Base-by-base conservation (phyloP, 257 asterid species). In the Rubia yunnanensis region DNA sequence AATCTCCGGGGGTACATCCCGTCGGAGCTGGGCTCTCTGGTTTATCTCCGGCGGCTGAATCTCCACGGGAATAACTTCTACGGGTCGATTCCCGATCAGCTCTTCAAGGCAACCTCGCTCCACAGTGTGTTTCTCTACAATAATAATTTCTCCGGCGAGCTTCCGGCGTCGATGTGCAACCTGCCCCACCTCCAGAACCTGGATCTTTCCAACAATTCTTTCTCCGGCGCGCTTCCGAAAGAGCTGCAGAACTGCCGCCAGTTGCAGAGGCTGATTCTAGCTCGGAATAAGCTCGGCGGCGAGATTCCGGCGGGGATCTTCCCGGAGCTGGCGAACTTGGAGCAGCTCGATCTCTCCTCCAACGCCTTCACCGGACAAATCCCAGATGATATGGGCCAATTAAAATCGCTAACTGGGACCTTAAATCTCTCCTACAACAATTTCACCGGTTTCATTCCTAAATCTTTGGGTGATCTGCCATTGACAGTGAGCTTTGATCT, bases 401-500 rank as follows among this genome's bases (percentile, higher is more conserved):
- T 92, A 74, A 92, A 88, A 70, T 92, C 97, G 0, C 72, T 92
- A 13, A 77, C 96, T 0, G 97, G 94, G 57, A 90, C 95, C 24
- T 48, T 92, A 69, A 92, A 92, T 59, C 78, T 92, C 65, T 89
- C 97, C 0, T 83, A 80, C 60, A 92, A 92, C 73, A 94, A 86
- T 60, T 90, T 92, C 31, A 64, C 76, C 1, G 95, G 97, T 52
- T 60, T 60, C 27, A 85, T 92, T 48, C 99, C 99, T 0, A 87
- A 83, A 72, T 70, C 81, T 41, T 65, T 92, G 22, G 96, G 95
- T 13, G 92, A 92, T 79, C 77, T 92, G 65, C 84, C 92, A 0
- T 78, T 90, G 53, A 90, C 96, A 0, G 96, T 89, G 71, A 92
- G 95, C 67, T 88, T 92, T 70, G 97, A 88, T 77, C 95, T 92